Conservation (phyloP, 306 rosid species). For the Gleditsia sinensis region DNA sequence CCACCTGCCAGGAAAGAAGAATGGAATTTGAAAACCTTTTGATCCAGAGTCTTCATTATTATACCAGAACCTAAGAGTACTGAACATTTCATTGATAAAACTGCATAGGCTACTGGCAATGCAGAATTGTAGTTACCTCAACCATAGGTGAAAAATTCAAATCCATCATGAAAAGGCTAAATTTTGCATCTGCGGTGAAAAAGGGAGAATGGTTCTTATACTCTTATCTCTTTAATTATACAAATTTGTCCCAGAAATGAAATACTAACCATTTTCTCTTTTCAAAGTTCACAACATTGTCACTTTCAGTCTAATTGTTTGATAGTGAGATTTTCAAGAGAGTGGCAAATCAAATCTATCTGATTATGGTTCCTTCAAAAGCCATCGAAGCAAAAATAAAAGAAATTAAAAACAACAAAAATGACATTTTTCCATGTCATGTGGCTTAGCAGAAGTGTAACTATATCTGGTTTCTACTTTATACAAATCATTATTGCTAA, state of each 20-base stretch:
- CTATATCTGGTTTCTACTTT: neutral
- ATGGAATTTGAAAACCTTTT: slow-evolving; percentile 6
- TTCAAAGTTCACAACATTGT: neutral
- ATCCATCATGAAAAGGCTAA: slow-evolving; percentile 15
- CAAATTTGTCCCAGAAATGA: neutral
- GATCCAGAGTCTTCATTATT: slow-evolving; percentile 4
- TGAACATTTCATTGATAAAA: slow-evolving; percentile 7
- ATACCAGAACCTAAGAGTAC: neutral
- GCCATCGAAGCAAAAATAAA: neutral
- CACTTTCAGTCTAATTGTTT: neutral
- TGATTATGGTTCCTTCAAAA: neutral
- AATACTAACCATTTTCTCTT: neutral
- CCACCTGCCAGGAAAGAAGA: slow-evolving; percentile 58
- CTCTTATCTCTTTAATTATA: neutral
- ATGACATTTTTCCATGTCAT: neutral
- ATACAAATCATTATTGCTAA: neutral
- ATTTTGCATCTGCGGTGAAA: neutral
- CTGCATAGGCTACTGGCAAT: slow-evolving; percentile 1
- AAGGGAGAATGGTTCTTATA: neutral
- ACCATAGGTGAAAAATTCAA: neutral
- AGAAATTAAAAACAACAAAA: neutral
- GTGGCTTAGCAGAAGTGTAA: neutral
- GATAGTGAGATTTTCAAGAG: neutral
- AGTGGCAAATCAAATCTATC: neutral
- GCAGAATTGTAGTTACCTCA: neutral